Evolutionary conservation across 805 yeast species (phyloP).

Genomic region (Babjeviella inositovora): DNA sequence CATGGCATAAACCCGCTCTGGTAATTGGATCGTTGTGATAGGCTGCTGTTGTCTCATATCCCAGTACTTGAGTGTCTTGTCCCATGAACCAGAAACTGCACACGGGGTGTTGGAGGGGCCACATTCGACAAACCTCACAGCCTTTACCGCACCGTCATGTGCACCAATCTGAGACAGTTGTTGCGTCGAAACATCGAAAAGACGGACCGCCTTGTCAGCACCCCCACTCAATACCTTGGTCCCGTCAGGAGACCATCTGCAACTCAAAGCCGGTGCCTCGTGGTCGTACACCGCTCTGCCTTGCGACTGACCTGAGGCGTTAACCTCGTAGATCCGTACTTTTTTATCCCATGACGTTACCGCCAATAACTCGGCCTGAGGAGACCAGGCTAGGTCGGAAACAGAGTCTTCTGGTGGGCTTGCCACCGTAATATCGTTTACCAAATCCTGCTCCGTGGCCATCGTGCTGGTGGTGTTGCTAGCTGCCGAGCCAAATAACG

Average conservation of each 20-base stretch:
- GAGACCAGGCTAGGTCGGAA: constrained; percentile 71
- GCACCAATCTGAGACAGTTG: constrained; percentile 75
- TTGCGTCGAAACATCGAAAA: constrained; percentile 71
- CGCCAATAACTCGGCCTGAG: constrained; percentile 68
- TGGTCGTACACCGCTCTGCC: constrained; percentile 87
- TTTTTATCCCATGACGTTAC: constrained; percentile 92
- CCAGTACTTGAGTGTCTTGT: constrained; percentile 89
- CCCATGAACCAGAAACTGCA: constrained; percentile 93
- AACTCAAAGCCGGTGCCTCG: constrained; percentile 70
- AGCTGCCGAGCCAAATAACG: constrained; percentile 14
- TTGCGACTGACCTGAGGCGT: constrained; percentile 59
- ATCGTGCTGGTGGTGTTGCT: constrained; percentile 12
- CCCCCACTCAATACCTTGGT: constrained; percentile 81
- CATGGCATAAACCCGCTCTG: constrained; percentile 87
- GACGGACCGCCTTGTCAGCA: constrained; percentile 72
- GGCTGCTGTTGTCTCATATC: constrained; percentile 80
- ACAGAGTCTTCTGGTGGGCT: constrained; percentile 90
- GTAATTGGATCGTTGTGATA: constrained; percentile 63
- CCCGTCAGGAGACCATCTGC: constrained; percentile 81
- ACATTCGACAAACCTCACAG: constrained; percentile 64
- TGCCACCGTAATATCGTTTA: constrained; percentile 53
- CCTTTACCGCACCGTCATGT: constrained; percentile 69
- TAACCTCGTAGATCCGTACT: constrained; percentile 82
- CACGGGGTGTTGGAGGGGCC: constrained; percentile 75
- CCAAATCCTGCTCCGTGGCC: constrained; percentile 39